Conservation (phyloP, 2,329 filamentous ascomycete species). For the Penicillium sp. region DNA sequence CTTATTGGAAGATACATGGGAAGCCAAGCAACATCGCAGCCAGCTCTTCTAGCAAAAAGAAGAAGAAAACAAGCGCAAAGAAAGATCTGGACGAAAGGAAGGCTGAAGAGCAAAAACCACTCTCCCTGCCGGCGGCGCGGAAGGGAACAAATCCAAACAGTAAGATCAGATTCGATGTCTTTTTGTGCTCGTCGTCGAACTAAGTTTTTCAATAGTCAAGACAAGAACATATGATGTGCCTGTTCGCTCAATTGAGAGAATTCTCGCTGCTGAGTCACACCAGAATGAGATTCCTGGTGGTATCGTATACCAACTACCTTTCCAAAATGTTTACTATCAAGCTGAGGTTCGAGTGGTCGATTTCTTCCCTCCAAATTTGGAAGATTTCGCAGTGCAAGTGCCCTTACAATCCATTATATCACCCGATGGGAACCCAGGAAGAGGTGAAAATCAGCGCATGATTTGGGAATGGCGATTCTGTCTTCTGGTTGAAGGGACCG, state of each 20-base stretch:
- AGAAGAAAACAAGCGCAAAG: conserved; percentile 27
- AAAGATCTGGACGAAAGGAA: conserved; percentile 14
- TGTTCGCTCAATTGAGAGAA: conserved; percentile 40
- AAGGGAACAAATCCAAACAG: conserved; percentile 38
- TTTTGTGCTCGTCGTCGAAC: background rate
- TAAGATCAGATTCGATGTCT: conserved; percentile 23
- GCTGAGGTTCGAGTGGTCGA: conserved; percentile 71
- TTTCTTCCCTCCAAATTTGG: conserved; percentile 64
- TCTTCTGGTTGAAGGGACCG: conserved; percentile 66
- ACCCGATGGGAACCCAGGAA: conserved; percentile 27
- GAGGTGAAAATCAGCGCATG: conserved; percentile 17
- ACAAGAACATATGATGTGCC: conserved; percentile 41
- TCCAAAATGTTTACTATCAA: conserved; percentile 66
- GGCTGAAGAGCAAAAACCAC: conserved; percentile 26
- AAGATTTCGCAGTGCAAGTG: conserved; percentile 60
- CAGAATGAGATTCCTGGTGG: conserved; percentile 43
- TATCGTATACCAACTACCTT: conserved; percentile 54
- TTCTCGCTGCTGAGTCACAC: conserved; percentile 45
- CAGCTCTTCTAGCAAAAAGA: conserved; percentile 29
- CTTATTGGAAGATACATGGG: conserved; percentile 54
- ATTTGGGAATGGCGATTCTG: conserved; percentile 81
- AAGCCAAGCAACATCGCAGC: conserved; percentile 34
- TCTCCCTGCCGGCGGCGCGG: conserved; percentile 18
- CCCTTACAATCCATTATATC: conserved; percentile 44
- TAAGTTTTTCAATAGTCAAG: conserved; percentile 36